Base-by-base conservation (phyloP, 2,329 filamentous ascomycete species). In the Davidsoniella australis region DNA sequence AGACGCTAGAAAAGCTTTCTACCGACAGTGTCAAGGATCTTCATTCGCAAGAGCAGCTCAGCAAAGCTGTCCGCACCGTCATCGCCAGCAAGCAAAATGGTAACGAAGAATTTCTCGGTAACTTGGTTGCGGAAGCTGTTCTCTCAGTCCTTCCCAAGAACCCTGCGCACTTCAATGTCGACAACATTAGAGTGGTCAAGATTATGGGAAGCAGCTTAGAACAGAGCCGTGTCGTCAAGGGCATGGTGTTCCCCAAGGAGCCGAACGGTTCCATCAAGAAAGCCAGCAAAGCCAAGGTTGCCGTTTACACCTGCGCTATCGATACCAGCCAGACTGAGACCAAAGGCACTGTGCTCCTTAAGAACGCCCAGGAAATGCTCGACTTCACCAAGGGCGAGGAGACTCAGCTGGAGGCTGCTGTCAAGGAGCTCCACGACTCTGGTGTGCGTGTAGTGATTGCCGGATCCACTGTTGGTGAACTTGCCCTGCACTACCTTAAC, bases 321-420 rank as follows among this genome's bases (percentile, higher is more conserved):
- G 91, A 98, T 64, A 87, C 76, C 64, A 87, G 82, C 61, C 88
- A 95, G 70, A 98, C 93, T 39, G 91, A 98, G 71, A 98, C 91
- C 60, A 98, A 98, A 75, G 93, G 93, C 45, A 98, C 91, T 9
- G 91, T 98, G 41, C 75, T 98, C 47, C 68, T 98, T 59, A 86
- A 98, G 68, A 98, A 94, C 63, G 89, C 89, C 53, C 84, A 96
- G 71, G 91, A 98, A 69, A 96, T 98, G 85, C 75, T 96, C 63
- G 83, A 96, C 63, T 98, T 96, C 68, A 94, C 86, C 59, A 94
- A 88, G 71, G 93, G 91, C 54, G 91, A 98, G 69, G 91, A 98
- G 69, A 68, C 72, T 49, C 89, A 95, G 64, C 78, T 98, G 45
- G 91, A 98, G 70, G 73, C 80, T 42, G 73, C 82, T 46, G 85